Evolutionary conservation across 2,329 filamentous ascomycete species (phyloP).

Genomic region (Penicillium sp.): DNA sequence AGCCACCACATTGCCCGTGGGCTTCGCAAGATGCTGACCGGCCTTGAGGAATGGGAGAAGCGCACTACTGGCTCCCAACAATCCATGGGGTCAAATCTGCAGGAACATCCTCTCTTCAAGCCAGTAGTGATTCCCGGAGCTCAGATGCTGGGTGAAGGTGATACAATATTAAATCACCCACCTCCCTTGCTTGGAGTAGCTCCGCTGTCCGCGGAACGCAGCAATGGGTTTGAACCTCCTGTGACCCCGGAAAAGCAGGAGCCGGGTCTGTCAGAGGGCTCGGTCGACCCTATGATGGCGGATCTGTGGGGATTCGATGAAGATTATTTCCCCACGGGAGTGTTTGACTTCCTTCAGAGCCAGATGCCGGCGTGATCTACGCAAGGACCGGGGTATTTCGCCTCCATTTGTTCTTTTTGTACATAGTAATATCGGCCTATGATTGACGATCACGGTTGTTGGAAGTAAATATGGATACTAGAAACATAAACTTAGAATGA

Average conservation of each 20-base stretch:
- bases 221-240: constrained; percentile 30
- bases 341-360: constrained; percentile 44
- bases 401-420: constrained; percentile 10
- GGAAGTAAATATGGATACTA: constrained; percentile 1
- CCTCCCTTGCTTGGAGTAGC: constrained; percentile 39
- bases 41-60: constrained; percentile 43
- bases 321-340: constrained; percentile 44
- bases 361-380: constrained; percentile 40
- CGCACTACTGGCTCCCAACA: constrained; percentile 26
- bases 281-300: constrained; percentile 42
- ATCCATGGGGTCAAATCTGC: constrained; percentile 21
- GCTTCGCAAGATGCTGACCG: constrained; percentile 41
- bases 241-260: constrained; percentile 22
- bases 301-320: constrained; percentile 44
- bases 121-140: constrained; percentile 38
- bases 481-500: background rate
- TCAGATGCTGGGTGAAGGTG: constrained; percentile 38
- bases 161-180: constrained; percentile 38
- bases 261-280: constrained; percentile 38
- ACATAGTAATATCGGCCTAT: constrained; percentile 15
- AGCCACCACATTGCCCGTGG: constrained; percentile 43
- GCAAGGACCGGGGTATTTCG: background rate
- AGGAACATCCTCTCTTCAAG: constrained; percentile 36
- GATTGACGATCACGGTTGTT: constrained; percentile 8
- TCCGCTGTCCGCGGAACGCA: constrained; percentile 40